A percentile compares a stretch with the other conserved stretches of the same genome.
Evolutionary conservation across 2,329 filamentous ascomycete genomes (phyloP).

Genomic region (Xylaria sp.): DNA sequence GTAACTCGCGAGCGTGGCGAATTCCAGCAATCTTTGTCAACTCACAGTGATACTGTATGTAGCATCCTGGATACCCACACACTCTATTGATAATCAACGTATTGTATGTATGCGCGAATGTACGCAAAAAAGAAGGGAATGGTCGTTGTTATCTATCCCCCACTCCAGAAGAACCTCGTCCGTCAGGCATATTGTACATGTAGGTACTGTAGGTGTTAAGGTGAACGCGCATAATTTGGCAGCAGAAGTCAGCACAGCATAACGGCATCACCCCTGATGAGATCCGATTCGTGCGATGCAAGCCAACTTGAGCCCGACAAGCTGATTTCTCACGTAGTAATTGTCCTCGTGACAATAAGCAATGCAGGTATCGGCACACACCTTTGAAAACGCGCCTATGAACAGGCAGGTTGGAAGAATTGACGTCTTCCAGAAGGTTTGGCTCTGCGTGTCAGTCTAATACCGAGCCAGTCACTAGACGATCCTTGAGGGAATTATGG

Average conservation of each 20-base stretch:
- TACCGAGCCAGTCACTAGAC: not conserved
- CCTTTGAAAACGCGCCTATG: not conserved
- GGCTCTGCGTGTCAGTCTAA: constrained; percentile 9
- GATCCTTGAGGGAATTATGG: constrained; percentile 24
- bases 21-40: not conserved
- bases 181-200: not conserved
- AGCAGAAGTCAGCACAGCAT: constrained; percentile 10
- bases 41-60: too few relatives aligned
- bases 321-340: constrained; percentile 10
- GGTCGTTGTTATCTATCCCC: not conserved
- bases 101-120: too few relatives aligned
- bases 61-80: not conserved
- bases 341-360: constrained; percentile 16
- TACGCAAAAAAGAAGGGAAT: too few relatives aligned
- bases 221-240: constrained; percentile 7
- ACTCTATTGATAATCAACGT: not conserved
- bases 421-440: constrained; percentile 25
- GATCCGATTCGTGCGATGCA: constrained; percentile 22
- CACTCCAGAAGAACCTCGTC: not conserved
- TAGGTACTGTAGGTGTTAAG: not conserved
- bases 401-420: not conserved
- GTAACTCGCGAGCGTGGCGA: constrained; percentile 20
- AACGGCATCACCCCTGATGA: not conserved
- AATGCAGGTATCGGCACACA: constrained; percentile 13
- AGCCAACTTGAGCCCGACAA: constrained; percentile 1